Conservation (phyloP, 805 yeast species). For the Suhomyces xylopsoci region DNA sequence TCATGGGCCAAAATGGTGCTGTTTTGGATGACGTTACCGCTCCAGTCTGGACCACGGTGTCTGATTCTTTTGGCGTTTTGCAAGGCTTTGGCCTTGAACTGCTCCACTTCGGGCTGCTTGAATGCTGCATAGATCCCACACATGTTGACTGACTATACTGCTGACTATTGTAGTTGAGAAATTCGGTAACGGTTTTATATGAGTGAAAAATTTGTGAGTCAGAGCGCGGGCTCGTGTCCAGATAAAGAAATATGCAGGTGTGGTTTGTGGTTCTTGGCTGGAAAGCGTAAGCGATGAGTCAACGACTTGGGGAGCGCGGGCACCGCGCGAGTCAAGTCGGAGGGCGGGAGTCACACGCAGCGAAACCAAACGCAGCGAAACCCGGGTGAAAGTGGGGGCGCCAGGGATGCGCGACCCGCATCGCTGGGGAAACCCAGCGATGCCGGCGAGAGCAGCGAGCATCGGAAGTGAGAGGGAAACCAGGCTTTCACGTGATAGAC, state of each 20-base stretch:
- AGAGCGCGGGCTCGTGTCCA: not conserved
- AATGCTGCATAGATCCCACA: conserved; percentile 98
- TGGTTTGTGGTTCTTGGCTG: not conserved
- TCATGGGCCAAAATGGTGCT: conserved; percentile 86
- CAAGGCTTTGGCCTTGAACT: conserved; percentile 83
- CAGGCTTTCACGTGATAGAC: no score
- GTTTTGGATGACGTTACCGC: conserved; percentile 81
- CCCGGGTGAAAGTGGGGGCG: no score
- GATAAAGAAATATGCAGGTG: not conserved
- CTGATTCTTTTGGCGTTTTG: conserved; percentile 89
- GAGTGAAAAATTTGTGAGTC: conserved; percentile 5
- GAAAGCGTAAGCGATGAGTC: not conserved
- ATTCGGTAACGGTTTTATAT: not conserved
- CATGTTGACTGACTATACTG: conserved; percentile 47
- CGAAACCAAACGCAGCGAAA: no score
- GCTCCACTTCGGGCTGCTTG: conserved; percentile 73
- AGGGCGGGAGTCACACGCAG: no score
- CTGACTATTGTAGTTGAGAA: not conserved
- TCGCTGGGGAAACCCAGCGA: no score
- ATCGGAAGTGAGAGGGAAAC: no score
- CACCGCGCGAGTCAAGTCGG: no score
- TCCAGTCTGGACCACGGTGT: conserved; percentile 99
- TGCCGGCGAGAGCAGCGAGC: no score
- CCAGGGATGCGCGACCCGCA: no score
- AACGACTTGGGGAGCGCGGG: no score